Evolutionary conservation across 441 rosid species (phyloP), one percentile per base, ranked within the genome.

Genomic region (Euphorbia schlechtendalii): DNA sequence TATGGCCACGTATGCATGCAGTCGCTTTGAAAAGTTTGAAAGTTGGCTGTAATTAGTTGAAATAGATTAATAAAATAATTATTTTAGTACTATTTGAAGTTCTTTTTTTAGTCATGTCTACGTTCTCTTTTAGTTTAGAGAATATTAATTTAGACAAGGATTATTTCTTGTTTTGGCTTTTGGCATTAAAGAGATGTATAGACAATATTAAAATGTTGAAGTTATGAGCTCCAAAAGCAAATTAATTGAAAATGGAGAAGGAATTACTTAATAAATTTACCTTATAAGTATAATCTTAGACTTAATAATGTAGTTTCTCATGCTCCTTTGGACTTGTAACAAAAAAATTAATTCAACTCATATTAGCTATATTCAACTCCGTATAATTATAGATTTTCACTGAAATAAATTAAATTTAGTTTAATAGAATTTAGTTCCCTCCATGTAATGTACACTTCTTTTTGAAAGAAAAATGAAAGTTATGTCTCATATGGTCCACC

Each of bases 401-500:
- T n/a, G n/a, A n/a, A n/a, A n/a, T n/a, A n/a, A n/a, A n/a, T n/a
- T n/a, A n/a, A n/a, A n/a, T n/a, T n/a, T n/a, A n/a, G n/a, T n/a
- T n/a, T n/a, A n/a, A n/a, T n/a, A n/a, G n/a, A n/a, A n/a, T n/a
- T n/a, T n/a, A n/a, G n/a, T n/a, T n/a, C n/a, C n/a, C n/a, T n/a
- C n/a, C n/a, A n/a, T n/a, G n/a, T n/a, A n/a, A n/a, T n/a, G n/a
- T 32, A 32, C 6, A 32, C 3, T 32, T 32, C 3, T 32, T 32
- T 32, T 32, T 8, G 2, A 41, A 46, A 2, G 15, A 17, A 46
- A 46, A 46, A 14, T 3, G 22, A 67, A 67, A 63, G 20, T 66
- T n/a, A 59, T 13, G 27, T 34, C 21, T 28, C 18, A 52, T 63
- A 43, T 61, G 75, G 68, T 63, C 75, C 75, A 56, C 75, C 59